These are phyloP conservation scores for Puccinia horiana DNA, from an alignment of 1,284 basidiomycete genomes.

Conservation along the genomic window DNA sequence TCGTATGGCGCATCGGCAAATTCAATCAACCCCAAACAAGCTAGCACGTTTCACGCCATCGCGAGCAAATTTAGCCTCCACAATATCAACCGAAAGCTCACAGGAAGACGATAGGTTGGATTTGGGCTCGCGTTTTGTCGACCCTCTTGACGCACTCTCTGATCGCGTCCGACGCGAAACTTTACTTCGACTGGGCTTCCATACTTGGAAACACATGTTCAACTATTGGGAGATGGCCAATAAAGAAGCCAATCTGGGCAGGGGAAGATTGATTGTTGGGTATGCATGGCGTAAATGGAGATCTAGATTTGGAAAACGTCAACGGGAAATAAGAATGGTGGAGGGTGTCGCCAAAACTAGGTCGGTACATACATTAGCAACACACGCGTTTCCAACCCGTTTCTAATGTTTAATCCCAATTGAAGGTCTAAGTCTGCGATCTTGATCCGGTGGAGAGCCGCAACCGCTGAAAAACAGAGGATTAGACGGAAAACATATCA, in stretches of 20 bases:
- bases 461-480: conserved; percentile 22
- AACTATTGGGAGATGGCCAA: conserved; percentile 1
- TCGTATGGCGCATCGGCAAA: not conserved
- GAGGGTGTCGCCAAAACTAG: conserved; percentile 39
- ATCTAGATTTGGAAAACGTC: conserved; percentile 27
- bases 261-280: not conserved
- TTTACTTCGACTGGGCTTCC: not conserved
- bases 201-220: not conserved
- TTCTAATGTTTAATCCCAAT: not conserved
- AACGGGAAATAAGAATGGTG: conserved; percentile 25
- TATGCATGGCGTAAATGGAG: conserved; percentile 36
- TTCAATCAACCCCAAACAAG: conserved; percentile 21
- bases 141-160: conserved; percentile 36
- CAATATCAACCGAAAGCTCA: not conserved
- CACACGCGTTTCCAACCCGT: not conserved
- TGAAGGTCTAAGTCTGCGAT: conserved; percentile 26
- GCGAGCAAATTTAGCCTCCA: not conserved
- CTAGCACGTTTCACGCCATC: not conserved
- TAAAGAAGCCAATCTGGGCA: not conserved
- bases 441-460: conserved; percentile 19
- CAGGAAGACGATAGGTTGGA: not conserved
- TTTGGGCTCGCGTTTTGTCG: conserved; percentile 22
- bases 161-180: conserved; percentile 19
- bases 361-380: not conserved
- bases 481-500: conserved; percentile 1